These are phyloP conservation scores for Suillus occidentalis DNA, from an alignment of 768 basidiomycete species.

Conservation along the genomic window DNA sequence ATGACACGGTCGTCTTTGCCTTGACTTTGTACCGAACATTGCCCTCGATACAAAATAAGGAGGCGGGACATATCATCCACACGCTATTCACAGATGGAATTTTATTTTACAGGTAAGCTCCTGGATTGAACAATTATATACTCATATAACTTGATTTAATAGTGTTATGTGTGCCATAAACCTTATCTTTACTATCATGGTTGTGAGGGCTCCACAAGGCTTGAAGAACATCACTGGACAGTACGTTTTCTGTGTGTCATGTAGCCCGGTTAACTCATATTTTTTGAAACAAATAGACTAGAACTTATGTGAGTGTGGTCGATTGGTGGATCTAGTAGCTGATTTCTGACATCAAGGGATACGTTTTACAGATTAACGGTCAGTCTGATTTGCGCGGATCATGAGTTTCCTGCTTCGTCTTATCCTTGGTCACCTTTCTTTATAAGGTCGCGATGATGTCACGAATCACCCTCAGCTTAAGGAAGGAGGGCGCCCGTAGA, in stretches of 20 bases:
- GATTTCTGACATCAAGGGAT: neutral
- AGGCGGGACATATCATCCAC: conserved; percentile 20
- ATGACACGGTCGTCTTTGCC: conserved; percentile 37
- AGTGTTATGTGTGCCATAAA: conserved; percentile 42
- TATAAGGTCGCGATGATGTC: conserved; percentile 66
- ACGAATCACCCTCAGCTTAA: conserved; percentile 62
- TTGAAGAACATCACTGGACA: conserved; percentile 39
- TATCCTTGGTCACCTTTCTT: neutral
- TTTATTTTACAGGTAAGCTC: conserved; percentile 35
- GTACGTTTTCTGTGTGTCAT: conserved; percentile 13
- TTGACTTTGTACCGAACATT: conserved; percentile 35
- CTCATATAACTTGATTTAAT: neutral
- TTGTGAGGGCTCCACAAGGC: conserved; percentile 27
- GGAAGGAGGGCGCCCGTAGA: conserved; percentile 31
- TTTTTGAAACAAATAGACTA: neutral
- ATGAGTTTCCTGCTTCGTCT: neutral
- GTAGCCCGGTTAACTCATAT: neutral
- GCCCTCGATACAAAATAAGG: conserved; percentile 17
- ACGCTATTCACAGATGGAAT: conserved; percentile 32
- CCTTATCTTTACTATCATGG: conserved; percentile 39
- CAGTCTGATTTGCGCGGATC: neutral
- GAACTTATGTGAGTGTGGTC: conserved; percentile 2
- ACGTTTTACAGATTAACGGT: neutral
- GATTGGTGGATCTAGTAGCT: neutral
- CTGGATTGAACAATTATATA: neutral